These are phyloP conservation scores for Globisporangium cylindrosporum DNA, from an alignment of 352 stramenopile genomes.

Conservation along the genomic window DNA sequence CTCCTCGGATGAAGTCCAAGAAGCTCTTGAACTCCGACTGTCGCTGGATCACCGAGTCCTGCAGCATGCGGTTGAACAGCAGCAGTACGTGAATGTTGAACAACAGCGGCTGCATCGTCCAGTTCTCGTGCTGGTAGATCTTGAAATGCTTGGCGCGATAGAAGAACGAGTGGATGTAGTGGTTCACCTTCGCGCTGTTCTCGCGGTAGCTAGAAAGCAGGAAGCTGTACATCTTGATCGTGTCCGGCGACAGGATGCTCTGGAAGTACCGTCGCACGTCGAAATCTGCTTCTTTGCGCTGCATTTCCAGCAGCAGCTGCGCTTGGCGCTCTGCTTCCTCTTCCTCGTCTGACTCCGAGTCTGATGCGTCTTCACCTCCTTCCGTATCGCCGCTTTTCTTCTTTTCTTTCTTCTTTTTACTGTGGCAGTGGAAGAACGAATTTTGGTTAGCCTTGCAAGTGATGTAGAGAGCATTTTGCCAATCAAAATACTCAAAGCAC, in stretches of 20 bases:
- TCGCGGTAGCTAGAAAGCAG: slow-evolving; percentile 67
- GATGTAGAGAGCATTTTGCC: background rate
- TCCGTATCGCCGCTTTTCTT: slow-evolving; percentile 25
- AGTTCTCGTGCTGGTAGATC: slow-evolving; percentile 67
- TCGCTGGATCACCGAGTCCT: slow-evolving; percentile 63
- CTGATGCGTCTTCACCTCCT: slow-evolving; percentile 29
- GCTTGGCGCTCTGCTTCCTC: slow-evolving; percentile 69
- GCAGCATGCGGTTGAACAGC: slow-evolving; percentile 84
- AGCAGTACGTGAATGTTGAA: slow-evolving; percentile 83
- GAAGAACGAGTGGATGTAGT: slow-evolving; percentile 89
- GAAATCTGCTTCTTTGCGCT: slow-evolving; percentile 85
- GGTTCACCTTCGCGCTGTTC: slow-evolving; percentile 82
- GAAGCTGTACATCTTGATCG: slow-evolving; percentile 82
- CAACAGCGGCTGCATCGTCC: slow-evolving; percentile 84
- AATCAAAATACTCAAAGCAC: background rate
- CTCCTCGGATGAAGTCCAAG: slow-evolving; percentile 73
- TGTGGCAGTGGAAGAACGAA: slow-evolving; percentile 9
- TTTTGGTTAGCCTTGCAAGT: background rate
- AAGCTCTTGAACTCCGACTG: slow-evolving; percentile 64
- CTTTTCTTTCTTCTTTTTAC: slow-evolving; percentile 24
- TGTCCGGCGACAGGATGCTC: slow-evolving; percentile 76
- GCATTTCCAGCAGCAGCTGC: slow-evolving; percentile 77
- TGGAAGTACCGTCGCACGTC: slow-evolving; percentile 82
- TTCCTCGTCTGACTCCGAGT: slow-evolving; percentile 67
- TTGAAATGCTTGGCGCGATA: slow-evolving; percentile 82